These are phyloP conservation scores for Geosmithia flava DNA, from an alignment of 2,329 filamentous ascomycete species.

Conservation along the genomic window DNA sequence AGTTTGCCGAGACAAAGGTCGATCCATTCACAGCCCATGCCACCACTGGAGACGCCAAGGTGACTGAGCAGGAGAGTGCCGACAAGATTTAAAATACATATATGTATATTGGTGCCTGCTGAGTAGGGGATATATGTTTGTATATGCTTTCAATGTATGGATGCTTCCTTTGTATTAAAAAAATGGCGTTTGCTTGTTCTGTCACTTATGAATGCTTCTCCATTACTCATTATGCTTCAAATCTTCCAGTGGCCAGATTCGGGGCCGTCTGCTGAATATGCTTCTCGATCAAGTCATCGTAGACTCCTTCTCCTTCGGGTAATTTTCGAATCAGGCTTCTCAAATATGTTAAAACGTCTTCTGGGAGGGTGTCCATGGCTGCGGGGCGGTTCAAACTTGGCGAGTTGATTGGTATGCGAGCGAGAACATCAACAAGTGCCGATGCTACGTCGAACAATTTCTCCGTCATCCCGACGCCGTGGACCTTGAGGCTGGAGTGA, in stretches of 20 bases:
- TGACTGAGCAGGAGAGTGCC: background rate
- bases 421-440: conserved; percentile 29
- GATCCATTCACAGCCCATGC: conserved; percentile 2
- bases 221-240: background rate
- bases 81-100: conserved; percentile 1
- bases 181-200: too few relatives aligned
- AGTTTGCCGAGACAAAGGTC: conserved; percentile 19
- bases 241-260: conserved; percentile 5
- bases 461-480: conserved; percentile 32
- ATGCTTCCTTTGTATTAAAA: too few relatives aligned
- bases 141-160: background rate
- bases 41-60: background rate
- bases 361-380: conserved; percentile 13
- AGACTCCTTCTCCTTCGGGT: conserved; percentile 22
- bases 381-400: conserved; percentile 10
- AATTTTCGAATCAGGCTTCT: conserved; percentile 21
- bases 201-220: background rate
- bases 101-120: background rate
- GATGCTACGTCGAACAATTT: conserved; percentile 32
- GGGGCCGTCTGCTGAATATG: conserved; percentile 23
- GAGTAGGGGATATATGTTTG: background rate
- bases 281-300: conserved; percentile 24
- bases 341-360: conserved; percentile 24
- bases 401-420: conserved; percentile 22
- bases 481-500: conserved; percentile 24